Evolutionary conservation across 176 grass and related monocot genomes (phyloP).

Genomic region (Zoysia japonica): DNA sequence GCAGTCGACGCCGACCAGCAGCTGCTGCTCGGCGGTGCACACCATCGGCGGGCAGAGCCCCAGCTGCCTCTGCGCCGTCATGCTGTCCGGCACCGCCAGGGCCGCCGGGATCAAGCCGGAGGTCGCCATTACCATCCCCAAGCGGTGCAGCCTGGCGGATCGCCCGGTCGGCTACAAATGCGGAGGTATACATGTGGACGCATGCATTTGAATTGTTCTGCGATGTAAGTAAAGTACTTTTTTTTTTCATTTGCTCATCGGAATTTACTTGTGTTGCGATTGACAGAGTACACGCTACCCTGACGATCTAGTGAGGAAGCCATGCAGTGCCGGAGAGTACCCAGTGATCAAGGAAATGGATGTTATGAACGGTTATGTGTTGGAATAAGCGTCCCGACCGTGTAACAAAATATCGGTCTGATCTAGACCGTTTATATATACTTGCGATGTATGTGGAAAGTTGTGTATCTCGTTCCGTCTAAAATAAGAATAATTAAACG

Average conservation of each 20-base stretch:
- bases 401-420: background rate
- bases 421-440: background rate
- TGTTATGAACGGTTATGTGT: background rate
- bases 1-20: conserved; percentile 20
- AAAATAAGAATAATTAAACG: background rate
- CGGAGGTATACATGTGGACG: conserved; percentile 22
- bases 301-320: background rate
- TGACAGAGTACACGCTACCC: conserved; percentile 41
- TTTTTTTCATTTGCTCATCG: background rate
- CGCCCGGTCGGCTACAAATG: conserved; percentile 67
- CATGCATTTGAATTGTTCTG: background rate
- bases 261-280: background rate
- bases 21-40: conserved; percentile 55
- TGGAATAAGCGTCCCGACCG: conserved; percentile 7
- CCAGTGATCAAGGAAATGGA: background rate
- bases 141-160: conserved; percentile 53
- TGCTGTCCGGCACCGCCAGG: conserved; percentile 59
- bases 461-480: background rate
- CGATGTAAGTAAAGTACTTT: too few relatives aligned
- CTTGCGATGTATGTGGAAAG: conserved; percentile 1
- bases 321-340: background rate
- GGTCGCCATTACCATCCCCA: conserved; percentile 58
- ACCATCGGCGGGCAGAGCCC: conserved; percentile 52
- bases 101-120: conserved; percentile 44
- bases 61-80: conserved; percentile 59